A percentile compares a stretch with the other conserved stretches of the same genome.
Evolutionary conservation across 192 early-diverging fungal genomes (phyloP).

Genomic region (Mortierella alpina): DNA sequence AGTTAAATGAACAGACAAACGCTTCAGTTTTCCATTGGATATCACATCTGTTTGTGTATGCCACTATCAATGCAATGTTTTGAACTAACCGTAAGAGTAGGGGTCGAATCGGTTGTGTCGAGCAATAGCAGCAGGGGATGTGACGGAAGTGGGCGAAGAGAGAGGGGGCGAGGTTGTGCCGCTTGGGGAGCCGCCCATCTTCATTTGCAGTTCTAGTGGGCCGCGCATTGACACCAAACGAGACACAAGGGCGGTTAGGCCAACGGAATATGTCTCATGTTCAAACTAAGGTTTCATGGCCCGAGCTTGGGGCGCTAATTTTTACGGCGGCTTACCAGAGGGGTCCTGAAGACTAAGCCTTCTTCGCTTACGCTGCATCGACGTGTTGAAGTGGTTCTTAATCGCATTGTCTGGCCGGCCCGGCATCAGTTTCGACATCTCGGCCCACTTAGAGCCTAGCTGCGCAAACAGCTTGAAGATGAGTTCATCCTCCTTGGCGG

Average conservation of each 20-base stretch:
- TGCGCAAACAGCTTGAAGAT: constrained; percentile 48
- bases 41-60: neutral
- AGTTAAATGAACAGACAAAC: neutral
- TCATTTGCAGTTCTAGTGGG: constrained; percentile 37
- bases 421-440: constrained; percentile 52
- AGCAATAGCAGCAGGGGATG: constrained; percentile 22
- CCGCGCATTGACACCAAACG: no score
- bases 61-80: neutral
- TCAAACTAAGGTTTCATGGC: neutral
- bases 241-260: neutral
- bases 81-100: constrained; percentile 25
- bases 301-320: neutral
- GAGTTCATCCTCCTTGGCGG: constrained; percentile 42
- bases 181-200: constrained; percentile 8
- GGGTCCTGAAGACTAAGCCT: constrained; percentile 45
- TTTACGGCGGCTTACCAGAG: constrained; percentile 17
- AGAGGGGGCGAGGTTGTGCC: constrained; percentile 38
- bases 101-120: constrained; percentile 47
- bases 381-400: constrained; percentile 54
- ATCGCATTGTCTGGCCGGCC: constrained; percentile 51
- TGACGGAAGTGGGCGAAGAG: constrained; percentile 37
- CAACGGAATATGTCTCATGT: neutral
- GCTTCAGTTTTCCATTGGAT: neutral
- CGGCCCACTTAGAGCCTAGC: constrained; percentile 50
- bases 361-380: constrained; percentile 53